Evolutionary conservation across 192 early-diverging fungal genomes (phyloP), one percentile per base, ranked within the genome.

Genomic region (Entomortierella parvispora): DNA sequence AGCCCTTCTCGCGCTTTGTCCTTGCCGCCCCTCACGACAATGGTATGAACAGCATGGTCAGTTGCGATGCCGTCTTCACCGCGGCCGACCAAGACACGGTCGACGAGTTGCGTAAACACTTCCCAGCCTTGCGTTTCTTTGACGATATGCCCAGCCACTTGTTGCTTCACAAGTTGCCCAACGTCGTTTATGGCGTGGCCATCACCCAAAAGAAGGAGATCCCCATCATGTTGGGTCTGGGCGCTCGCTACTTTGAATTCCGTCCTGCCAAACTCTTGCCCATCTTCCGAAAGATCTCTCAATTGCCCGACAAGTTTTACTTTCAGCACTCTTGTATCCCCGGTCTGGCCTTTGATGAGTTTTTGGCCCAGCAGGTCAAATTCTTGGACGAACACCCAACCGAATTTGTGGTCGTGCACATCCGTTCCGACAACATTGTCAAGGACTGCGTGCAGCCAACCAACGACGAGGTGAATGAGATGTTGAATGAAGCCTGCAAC

Each of bases 191-290:
- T 18, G 67, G 67, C 2, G 47, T 69, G 0, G 47, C 67, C 11
- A 69, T 69, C 37, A 69, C 67, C 8, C 67, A 69, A 53, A 69
- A 69, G 58, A 69, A 69, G 40, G 67, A 69, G 29, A 52, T 69
- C 32, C 58, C 67, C 2, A 15, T 69, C 18, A 69, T 69, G 67
- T 58, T 69, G n/a, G 58, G 14, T 4, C 50, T 69, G 14, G 67
- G 67, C 12, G 67, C 67, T 0, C 67, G 67, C 12, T 69, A 69
- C 28, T 69, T 69, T 29, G 67, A 69, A 28, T 69, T 53, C 50
- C 67, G 67, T 8, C 67, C 67, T 31, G 67, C 67, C 48, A 69
- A 69, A 42, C 44, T 69, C 11, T 26, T 69, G 0, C 50, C 67
- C 48, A 44, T 57, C 18, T 45, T 69, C 40, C 67, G 67, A 47